Evolutionary conservation across 164 flowering plant species (phyloP), one percentile per base, ranked within the genome.

Genomic region (Amborella trichopoda): DNA sequence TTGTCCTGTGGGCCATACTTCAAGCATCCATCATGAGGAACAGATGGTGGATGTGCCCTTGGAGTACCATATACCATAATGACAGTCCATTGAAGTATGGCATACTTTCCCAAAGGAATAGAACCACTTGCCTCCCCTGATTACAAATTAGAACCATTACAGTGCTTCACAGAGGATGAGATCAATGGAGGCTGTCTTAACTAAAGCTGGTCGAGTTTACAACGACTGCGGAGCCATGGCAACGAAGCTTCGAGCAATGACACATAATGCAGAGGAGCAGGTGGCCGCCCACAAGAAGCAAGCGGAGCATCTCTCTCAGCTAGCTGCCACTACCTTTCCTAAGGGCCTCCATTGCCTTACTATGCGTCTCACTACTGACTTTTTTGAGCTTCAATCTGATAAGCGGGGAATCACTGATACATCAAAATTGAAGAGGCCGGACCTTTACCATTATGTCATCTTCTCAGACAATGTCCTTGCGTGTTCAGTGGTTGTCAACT

Each of bases 381-480:
- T 78, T 59, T 88, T 82, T 63, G 44, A 68, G 21, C 60, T 81
- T 51, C 72, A 57, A 28, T 76, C 82, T 34, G 77, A 79, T 60
- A 58, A 77, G 40, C 68, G 76, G 44, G 62, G 56, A 49, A 37
- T 80, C 26, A 68, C 78, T 10, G 58, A 67, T 64, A 70, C 69
- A 57, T 66, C 71, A 37, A 74, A 68, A 34, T 37, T 80, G 56
- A 44, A 60, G 44, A 65, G 77, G 60, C 74, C 68, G 20, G 59
- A 67, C 56, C 75, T 75, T 20, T 59, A 70, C 62, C 98, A 91
- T 57, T 80, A 68, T 68, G 96, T 70, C 53, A 66, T 87, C 26
- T 84, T 91, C 68, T 83, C 98, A 52, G 98, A 87, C 69, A 87
- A 91, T 74, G 59, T 91, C 50, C 62, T 87, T 58, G 96, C 98